Conservation (phyloP, 2,329 filamentous ascomycete species). For the Fusarium sp. region DNA sequence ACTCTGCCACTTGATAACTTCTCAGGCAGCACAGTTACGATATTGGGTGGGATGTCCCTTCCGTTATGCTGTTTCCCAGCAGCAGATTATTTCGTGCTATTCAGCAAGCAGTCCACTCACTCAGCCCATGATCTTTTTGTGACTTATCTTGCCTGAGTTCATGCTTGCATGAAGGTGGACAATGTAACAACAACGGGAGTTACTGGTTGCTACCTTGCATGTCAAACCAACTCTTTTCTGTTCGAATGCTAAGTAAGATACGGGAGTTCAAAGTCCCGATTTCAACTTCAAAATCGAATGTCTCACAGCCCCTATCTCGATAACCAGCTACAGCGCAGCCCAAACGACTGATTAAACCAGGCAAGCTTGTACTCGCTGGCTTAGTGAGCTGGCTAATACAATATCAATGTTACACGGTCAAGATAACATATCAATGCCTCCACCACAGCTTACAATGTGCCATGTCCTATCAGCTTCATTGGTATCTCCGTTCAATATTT, state of each 20-base stretch:
- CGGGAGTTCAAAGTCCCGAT: not conserved
- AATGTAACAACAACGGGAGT: constrained; percentile 1
- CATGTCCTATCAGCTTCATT: not conserved
- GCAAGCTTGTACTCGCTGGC: not conserved
- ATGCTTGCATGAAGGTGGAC: constrained; percentile 16
- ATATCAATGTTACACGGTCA: not conserved
- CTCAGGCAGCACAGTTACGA: not conserved
- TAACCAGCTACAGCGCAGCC: constrained; percentile 16
- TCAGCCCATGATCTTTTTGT: not conserved
- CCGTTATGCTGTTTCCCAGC: not conserved
- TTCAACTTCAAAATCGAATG: not conserved
- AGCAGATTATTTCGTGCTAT: not conserved
- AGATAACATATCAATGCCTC: not conserved
- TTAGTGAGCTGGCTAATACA: not conserved
- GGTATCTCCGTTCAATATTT: not conserved
- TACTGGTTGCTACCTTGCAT: not conserved
- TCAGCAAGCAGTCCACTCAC: not conserved
- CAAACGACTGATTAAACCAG: constrained; percentile 4
- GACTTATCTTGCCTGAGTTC: constrained; percentile 32
- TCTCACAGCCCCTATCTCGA: constrained; percentile 11
- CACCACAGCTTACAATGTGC: not conserved
- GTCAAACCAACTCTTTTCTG: not conserved
- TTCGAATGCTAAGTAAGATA: no score
- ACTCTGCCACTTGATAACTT: not conserved
- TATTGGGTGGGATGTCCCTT: not conserved